phyloP scores from a whole-genome alignment of 2,329 filamentous ascomycete species.

The Macrophomina phaseolina region DNA sequence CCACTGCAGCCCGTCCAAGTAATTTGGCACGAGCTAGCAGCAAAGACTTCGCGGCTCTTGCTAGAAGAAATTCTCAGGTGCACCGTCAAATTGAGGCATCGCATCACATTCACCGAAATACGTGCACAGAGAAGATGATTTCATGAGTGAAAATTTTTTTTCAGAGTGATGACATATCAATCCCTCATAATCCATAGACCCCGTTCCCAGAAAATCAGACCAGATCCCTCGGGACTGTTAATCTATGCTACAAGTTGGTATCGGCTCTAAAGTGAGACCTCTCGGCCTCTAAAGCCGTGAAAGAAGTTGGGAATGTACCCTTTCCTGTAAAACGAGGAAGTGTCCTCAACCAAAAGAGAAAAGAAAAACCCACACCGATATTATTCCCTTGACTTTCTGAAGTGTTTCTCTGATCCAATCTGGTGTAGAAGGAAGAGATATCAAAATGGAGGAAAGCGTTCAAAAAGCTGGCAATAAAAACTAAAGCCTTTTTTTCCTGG shows the following conservation, averaged over 20 bases:
- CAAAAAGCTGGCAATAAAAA: slow-evolving; percentile 19
- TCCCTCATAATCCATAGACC: not conserved
- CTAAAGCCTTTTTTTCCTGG: slow-evolving; percentile 10
- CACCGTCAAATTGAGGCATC: no score
- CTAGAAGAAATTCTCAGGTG: no score
- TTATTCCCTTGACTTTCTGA: not conserved
- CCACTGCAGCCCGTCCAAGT: no score
- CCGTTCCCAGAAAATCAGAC: not conserved
- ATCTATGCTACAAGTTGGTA: slow-evolving; percentile 19
- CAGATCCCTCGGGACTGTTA: not conserved
- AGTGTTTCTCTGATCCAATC: slow-evolving; percentile 16
- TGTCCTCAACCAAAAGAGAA: not conserved
- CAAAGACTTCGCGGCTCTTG: no score
- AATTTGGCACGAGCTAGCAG: no score
- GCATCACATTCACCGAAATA: not conserved
- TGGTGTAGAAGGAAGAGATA: not conserved
- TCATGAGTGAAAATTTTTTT: not conserved
- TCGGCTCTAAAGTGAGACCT: not conserved
- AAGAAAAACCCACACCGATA: not conserved
- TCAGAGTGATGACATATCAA: slow-evolving; percentile 14
- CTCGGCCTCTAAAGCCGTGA: not conserved
- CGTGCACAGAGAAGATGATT: not conserved
- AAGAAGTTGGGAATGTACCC: slow-evolving; percentile 18
- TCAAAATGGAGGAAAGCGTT: slow-evolving; percentile 8
- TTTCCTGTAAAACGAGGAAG: not conserved